Conservation (phyloP, 1,284 basidiomycete species). For the Malassezia slooffiae region DNA sequence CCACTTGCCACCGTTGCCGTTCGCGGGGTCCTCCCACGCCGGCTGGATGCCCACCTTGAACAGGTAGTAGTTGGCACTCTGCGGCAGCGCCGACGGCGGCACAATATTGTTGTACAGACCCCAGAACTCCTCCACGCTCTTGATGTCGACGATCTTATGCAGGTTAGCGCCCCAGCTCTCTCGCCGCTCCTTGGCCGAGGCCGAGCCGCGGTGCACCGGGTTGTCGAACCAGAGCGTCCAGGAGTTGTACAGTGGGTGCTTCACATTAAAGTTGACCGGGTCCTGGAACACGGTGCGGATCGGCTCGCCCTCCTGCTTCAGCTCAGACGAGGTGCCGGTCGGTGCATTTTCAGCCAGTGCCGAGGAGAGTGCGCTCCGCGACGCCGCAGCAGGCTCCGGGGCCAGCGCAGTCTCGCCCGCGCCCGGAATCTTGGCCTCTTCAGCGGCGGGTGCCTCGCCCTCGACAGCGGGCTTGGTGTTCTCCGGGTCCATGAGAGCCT, state of each 20-base stretch:
- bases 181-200: constrained; percentile 32
- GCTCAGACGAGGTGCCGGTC: constrained; percentile 6
- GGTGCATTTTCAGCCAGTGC: constrained; percentile 22
- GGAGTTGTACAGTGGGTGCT: constrained; percentile 42
- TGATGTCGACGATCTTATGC: constrained; percentile 42
- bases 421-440: background rate
- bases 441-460: no score
- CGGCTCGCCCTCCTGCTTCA: constrained; percentile 14
- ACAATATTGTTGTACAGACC: constrained; percentile 90
- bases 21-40: constrained; percentile 85
- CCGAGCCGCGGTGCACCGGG: constrained; percentile 35
- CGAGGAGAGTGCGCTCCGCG: constrained; percentile 28
- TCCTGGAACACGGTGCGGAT: constrained; percentile 43
- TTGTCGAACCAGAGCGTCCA: constrained; percentile 47
- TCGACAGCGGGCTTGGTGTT: no score
- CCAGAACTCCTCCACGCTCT: constrained; percentile 46
- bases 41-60: constrained; percentile 81
- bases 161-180: constrained; percentile 46
- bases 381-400: constrained; percentile 27
- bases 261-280: constrained; percentile 42
- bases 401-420: constrained; percentile 15
- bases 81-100: constrained; percentile 81
- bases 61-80: constrained; percentile 96
- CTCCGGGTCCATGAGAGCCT: no score
- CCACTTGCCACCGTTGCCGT: constrained; percentile 96